phyloP scores from a whole-genome alignment of 2,329 filamentous ascomycete genomes.

The Verticillium zaregamsianum region DNA sequence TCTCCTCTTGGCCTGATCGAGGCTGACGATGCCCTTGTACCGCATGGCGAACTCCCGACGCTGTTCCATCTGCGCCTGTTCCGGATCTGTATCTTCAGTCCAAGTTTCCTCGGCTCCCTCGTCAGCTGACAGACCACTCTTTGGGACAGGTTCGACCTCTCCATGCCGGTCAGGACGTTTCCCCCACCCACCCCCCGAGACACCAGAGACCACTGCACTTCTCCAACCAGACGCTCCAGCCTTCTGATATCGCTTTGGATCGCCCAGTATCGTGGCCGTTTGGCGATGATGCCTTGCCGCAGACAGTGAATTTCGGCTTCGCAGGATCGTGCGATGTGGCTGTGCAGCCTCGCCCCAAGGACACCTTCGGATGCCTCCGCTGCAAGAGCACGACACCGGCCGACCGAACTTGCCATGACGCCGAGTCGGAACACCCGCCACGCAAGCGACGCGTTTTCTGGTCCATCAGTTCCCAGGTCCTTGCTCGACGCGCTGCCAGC shows the following conservation, averaged over 20 bases:
- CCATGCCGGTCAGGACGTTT: not conserved
- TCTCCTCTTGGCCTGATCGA: slow-evolving; percentile 1
- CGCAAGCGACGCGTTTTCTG: not conserved
- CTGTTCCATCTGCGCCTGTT: not conserved
- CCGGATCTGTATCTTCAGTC: not conserved
- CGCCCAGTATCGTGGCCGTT: not conserved
- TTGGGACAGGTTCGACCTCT: not conserved
- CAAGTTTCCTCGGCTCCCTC: not conserved
- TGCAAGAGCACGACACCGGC: not conserved
- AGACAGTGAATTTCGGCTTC: slow-evolving; percentile 8
- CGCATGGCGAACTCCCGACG: slow-evolving; percentile 1
- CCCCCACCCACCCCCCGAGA: no score
- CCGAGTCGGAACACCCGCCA: not conserved
- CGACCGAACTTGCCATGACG: not conserved
- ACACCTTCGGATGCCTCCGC: not conserved
- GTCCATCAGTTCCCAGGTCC: not conserved
- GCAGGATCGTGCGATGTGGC: slow-evolving; percentile 22
- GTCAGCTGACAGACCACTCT: not conserved
- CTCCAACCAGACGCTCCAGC: not conserved
- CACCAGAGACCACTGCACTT: no score
- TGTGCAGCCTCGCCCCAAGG: slow-evolving; percentile 18
- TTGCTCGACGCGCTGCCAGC: not conserved
- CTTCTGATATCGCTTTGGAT: not conserved
- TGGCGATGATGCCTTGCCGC: not conserved
- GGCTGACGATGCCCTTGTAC: slow-evolving; percentile 6